Evolutionary conservation across 2,329 filamentous ascomycete species (phyloP).

Genomic region (Grosmannia clavigera): DNA sequence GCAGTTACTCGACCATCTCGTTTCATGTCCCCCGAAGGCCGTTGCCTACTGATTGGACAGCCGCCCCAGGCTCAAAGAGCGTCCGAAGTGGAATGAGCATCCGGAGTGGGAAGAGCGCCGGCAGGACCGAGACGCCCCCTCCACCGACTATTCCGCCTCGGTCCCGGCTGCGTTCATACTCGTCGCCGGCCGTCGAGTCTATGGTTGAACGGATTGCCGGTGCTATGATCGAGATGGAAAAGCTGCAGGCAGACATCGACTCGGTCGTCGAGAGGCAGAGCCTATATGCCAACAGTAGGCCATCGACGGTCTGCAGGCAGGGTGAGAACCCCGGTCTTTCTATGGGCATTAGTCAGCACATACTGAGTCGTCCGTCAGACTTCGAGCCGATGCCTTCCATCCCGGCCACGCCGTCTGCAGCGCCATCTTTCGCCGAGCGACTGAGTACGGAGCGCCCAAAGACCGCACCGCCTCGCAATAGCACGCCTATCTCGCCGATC

Average conservation of each 20-base stretch:
- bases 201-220: conserved; percentile 44
- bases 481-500: conserved; percentile 9
- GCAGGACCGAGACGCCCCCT: conserved; percentile 12
- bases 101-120: neutral
- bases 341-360: neutral
- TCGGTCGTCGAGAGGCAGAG: conserved; percentile 48
- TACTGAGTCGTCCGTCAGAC: conserved; percentile 19
- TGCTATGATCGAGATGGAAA: conserved; percentile 46
- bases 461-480: conserved; percentile 18
- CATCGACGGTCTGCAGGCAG: conserved; percentile 36
- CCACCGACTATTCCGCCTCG: conserved; percentile 31
- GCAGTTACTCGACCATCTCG: conserved; percentile 39
- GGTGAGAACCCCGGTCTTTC: conserved; percentile 13
- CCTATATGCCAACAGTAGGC: conserved; percentile 39
- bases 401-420: conserved; percentile 42
- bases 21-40: conserved; percentile 42
- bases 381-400: conserved; percentile 42
- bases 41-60: conserved; percentile 11
- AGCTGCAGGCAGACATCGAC: conserved; percentile 46
- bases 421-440: conserved; percentile 45
- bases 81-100: neutral
- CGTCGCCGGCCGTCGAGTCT: conserved; percentile 33
- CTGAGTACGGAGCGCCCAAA: conserved; percentile 33
- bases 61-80: neutral
- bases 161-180: conserved; percentile 30